Evolutionary conservation across 2,329 filamentous ascomycete genomes (phyloP).

Genomic region (Aspergillus proliferans): DNA sequence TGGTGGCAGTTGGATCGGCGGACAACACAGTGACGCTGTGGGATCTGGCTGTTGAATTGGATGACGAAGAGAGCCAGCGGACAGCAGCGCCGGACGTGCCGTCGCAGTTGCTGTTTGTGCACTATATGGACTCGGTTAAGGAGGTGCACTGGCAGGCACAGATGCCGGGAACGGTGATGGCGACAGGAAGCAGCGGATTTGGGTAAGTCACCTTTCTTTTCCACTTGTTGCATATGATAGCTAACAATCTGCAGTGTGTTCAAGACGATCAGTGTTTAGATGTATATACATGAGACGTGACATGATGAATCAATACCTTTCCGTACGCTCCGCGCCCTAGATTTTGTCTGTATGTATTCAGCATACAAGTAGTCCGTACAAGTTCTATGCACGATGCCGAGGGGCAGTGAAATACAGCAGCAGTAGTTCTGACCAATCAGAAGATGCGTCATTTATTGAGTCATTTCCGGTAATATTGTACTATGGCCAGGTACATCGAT

Average conservation of each 20-base stretch:
- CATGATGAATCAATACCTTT: no score
- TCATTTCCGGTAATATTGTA: no score
- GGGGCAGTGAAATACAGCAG: no score
- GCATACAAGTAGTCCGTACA: no score
- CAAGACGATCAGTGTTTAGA: constrained; percentile 72
- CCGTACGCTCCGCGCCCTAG: no score
- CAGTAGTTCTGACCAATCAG: no score
- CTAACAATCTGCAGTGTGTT: constrained; percentile 53
- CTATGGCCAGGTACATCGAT: no score
- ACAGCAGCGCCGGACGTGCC: constrained; percentile 84
- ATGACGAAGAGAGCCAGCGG: constrained; percentile 92
- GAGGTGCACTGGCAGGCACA: constrained; percentile 97
- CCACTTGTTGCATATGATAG: constrained; percentile 11
- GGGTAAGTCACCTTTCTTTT: constrained; percentile 40
- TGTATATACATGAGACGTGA: no score
- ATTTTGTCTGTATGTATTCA: no score
- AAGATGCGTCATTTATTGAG: no score
- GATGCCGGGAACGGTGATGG: constrained; percentile 82
- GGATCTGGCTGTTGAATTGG: constrained; percentile 93
- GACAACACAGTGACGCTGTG: constrained; percentile 93
- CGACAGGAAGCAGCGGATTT: constrained; percentile 82
- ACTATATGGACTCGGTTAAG: constrained; percentile 92
- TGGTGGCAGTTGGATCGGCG: constrained; percentile 82
- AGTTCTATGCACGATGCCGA: no score
- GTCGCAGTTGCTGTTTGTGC: constrained; percentile 89